Evolutionary conservation across 78 protist species (phyloP).

Genomic region (Acrasis kona): DNA sequence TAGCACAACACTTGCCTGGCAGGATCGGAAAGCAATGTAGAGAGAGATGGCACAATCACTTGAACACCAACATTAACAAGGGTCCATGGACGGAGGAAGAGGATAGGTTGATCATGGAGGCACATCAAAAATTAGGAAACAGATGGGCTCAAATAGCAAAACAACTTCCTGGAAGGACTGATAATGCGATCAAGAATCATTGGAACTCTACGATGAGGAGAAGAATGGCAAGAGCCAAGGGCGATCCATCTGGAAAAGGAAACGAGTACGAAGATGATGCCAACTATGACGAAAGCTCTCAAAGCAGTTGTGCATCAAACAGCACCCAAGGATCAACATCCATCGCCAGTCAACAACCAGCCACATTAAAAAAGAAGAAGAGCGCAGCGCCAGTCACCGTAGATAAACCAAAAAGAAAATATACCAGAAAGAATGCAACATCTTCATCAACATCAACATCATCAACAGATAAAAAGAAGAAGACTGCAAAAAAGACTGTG

Average conservation of each 20-base stretch:
- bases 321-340: too few relatives aligned
- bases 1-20: constrained; percentile 55
- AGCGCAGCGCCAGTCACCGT: background rate
- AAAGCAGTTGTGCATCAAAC: too few relatives aligned
- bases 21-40: constrained; percentile 82
- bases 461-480: too few relatives aligned
- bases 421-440: background rate
- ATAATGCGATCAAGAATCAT: constrained; percentile 40
- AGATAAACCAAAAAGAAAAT: background rate
- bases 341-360: too few relatives aligned
- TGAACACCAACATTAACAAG: constrained; percentile 10
- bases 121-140: constrained; percentile 34
- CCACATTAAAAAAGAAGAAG: too few relatives aligned
- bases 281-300: too few relatives aligned
- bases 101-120: constrained; percentile 53
- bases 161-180: constrained; percentile 33
- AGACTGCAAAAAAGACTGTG: too few relatives aligned
- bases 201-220: constrained; percentile 29
- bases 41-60: constrained; percentile 57
- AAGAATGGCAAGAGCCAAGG: background rate
- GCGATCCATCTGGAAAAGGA: background rate
- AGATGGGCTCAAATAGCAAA: constrained; percentile 34
- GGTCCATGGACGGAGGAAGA: constrained; percentile 37
- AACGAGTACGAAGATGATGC: too few relatives aligned
- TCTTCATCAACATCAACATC: too few relatives aligned